phyloP scores from a whole-genome alignment of 2,329 filamentous ascomycete species.

The Aspergillus sergii region DNA sequence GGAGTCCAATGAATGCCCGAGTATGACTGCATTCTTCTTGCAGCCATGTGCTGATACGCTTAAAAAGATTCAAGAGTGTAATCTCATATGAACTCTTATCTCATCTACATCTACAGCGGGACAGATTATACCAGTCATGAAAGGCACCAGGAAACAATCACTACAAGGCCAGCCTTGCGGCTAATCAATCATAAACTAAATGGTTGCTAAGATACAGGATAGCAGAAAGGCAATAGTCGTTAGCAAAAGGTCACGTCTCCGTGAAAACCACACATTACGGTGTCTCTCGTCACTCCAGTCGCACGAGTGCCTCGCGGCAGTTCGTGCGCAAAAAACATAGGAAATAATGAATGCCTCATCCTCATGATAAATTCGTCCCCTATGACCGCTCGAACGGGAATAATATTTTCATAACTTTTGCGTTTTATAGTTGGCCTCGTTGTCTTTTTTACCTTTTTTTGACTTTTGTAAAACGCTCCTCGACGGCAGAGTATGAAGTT shows the following conservation, averaged over 20 bases:
- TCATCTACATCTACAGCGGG: not conserved
- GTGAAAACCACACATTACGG: slow-evolving; percentile 24
- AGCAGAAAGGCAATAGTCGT: slow-evolving; percentile 42
- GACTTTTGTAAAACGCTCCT: slow-evolving; percentile 17
- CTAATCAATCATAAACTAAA: slow-evolving; percentile 45
- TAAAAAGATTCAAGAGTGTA: not conserved
- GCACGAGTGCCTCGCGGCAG: slow-evolving; percentile 16
- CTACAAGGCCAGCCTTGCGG: slow-evolving; percentile 30
- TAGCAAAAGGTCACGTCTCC: slow-evolving; percentile 28
- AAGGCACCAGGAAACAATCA: slow-evolving; percentile 5
- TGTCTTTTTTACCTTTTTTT: slow-evolving; percentile 12
- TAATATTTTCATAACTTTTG: slow-evolving; percentile 25
- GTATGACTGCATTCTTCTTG: not conserved
- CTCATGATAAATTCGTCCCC: slow-evolving; percentile 18
- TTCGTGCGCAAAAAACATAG: slow-evolving; percentile 20
- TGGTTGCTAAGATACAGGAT: slow-evolving; percentile 46
- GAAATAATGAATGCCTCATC: slow-evolving; percentile 20
- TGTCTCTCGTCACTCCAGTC: slow-evolving; percentile 17
- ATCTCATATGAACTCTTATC: not conserved
- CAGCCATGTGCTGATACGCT: not conserved
- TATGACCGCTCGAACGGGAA: slow-evolving; percentile 27
- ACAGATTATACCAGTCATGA: not conserved
- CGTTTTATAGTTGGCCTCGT: slow-evolving; percentile 17
- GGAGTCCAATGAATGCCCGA: not conserved
- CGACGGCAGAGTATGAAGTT: slow-evolving; percentile 29